phyloP scores from a whole-genome alignment of 495 filamentous ascomycete species.

The Thermothielavioides terrestris region DNA sequence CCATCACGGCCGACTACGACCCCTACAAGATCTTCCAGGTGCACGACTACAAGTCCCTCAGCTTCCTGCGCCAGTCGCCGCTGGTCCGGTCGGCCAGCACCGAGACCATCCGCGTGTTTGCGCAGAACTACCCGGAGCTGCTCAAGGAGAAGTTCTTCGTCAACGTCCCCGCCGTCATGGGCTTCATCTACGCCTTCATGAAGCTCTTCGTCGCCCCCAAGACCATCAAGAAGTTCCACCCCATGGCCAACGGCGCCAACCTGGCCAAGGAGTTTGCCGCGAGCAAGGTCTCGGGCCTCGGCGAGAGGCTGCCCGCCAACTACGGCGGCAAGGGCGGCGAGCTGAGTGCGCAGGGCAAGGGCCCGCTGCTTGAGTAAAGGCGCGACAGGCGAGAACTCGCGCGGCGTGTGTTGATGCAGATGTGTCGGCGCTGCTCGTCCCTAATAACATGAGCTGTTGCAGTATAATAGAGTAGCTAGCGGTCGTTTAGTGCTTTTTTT shows the following conservation, averaged over 20 bases:
- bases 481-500: too few relatives aligned
- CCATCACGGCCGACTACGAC: constrained; percentile 70
- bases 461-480: too few relatives aligned
- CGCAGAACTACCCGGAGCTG: constrained; percentile 75
- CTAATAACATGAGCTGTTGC: too few relatives aligned
- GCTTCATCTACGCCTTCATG: constrained; percentile 72
- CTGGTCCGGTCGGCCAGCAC: constrained; percentile 60
- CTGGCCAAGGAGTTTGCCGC: constrained; percentile 54
- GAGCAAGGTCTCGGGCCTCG: constrained; percentile 40
- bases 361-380: constrained; percentile 16
- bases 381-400: too few relatives aligned
- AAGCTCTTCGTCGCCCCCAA: constrained; percentile 70
- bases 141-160: constrained; percentile 86
- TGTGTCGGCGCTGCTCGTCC: too few relatives aligned
- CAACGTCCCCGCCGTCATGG: constrained; percentile 82
- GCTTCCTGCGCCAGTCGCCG: constrained; percentile 67
- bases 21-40: constrained; percentile 84
- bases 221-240: constrained; percentile 78
- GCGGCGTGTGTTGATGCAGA: too few relatives aligned
- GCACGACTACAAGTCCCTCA: constrained; percentile 79
- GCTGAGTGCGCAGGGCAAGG: constrained; percentile 31
- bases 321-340: constrained; percentile 65
- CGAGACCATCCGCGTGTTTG: constrained; percentile 70
- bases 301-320: constrained; percentile 53
- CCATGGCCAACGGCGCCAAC: constrained; percentile 65